Conservation (phyloP, 345 rosid genomes). For the Murraya paniculata region DNA sequence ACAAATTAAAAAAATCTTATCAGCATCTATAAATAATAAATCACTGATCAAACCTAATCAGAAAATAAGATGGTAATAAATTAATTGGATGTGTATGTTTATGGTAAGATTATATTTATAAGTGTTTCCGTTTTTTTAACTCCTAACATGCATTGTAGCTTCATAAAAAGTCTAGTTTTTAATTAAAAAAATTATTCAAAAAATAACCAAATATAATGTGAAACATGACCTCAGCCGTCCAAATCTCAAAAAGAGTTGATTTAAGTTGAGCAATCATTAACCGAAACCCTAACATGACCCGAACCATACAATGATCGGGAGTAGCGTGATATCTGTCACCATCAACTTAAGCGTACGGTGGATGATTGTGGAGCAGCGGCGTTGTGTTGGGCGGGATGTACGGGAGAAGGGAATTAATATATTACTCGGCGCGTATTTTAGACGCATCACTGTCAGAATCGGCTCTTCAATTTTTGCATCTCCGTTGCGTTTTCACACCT, state of each 20-base stretch:
- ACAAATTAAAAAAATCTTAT: too few relatives aligned
- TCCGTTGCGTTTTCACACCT: not conserved
- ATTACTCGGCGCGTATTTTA: not conserved
- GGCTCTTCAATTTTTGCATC: not conserved
- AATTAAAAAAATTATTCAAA: too few relatives aligned
- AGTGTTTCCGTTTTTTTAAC: too few relatives aligned
- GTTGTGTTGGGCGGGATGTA: not conserved
- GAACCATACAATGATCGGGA: too few relatives aligned
- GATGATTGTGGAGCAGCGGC: not conserved
- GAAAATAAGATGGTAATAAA: too few relatives aligned
- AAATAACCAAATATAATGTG: not conserved
- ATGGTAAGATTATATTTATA: too few relatives aligned
- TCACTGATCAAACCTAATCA: too few relatives aligned
- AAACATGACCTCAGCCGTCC: not conserved
- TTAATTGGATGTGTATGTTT: too few relatives aligned
- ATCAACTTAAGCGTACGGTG: not conserved
- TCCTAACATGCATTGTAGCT: too few relatives aligned
- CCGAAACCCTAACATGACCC: not conserved
- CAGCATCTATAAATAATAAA: too few relatives aligned
- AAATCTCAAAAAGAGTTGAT: not conserved
- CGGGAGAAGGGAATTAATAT: not conserved
- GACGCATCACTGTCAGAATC: conserved; percentile 1
- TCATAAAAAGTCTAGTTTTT: too few relatives aligned
- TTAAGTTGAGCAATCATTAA: not conserved
- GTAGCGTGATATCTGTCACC: not conserved